Percentiles rank a stretch among this genome's conserved stretches.
Evolutionary conservation across 2,329 filamentous ascomycete genomes (phyloP).

Genomic region (Sporothrix dimorphospora): DNA sequence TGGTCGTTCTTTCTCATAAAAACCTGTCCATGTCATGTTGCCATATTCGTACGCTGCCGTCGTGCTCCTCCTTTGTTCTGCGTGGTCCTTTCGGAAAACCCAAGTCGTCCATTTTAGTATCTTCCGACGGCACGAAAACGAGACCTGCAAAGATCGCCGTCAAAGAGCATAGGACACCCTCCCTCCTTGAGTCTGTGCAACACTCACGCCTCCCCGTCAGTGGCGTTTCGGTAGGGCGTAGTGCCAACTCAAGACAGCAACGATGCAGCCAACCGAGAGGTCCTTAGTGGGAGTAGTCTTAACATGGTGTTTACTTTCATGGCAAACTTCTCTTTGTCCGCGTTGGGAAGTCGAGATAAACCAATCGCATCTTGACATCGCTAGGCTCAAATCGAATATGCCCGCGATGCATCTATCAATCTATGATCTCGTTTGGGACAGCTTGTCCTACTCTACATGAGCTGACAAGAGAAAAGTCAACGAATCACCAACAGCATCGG

Average conservation of each 20-base stretch:
- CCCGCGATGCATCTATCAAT: not conserved
- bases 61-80: too few relatives aligned
- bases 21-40: too few relatives aligned
- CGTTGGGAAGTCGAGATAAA: too few relatives aligned
- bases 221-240: not conserved
- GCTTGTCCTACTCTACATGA: not conserved
- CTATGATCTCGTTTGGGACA: not conserved
- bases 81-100: too few relatives aligned
- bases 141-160: too few relatives aligned
- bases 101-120: too few relatives aligned
- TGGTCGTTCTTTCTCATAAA: not conserved
- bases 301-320: too few relatives aligned
- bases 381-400: not conserved
- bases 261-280: not conserved
- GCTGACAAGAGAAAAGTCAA: not conserved
- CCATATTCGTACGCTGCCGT: too few relatives aligned
- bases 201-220: not conserved
- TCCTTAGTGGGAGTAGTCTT: not conserved
- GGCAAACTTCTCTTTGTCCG: too few relatives aligned
- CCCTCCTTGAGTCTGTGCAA: not conserved
- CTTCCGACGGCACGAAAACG: too few relatives aligned
- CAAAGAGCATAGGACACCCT: too few relatives aligned
- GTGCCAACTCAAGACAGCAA: not conserved
- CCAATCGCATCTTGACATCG: not conserved
- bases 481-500: conserved; percentile 6